These are phyloP conservation scores for Laburnicola sp. DNA, from an alignment of 2,329 filamentous ascomycete genomes.

Conservation along the genomic window DNA sequence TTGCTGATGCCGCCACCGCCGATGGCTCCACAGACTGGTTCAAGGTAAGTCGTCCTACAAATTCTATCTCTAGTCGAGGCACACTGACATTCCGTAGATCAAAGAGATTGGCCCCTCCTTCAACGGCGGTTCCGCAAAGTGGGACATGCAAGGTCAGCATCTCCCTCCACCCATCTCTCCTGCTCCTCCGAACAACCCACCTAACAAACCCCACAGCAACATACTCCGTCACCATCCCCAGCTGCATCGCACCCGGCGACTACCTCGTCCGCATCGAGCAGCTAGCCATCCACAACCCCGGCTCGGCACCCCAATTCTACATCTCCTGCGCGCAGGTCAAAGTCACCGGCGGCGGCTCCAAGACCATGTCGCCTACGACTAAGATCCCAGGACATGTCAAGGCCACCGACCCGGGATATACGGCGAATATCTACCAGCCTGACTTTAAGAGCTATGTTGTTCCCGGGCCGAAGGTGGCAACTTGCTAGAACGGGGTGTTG, in stretches of 20 bases:
- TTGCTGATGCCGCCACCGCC: conserved; percentile 33
- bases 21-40: conserved; percentile 46
- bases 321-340: conserved; percentile 53
- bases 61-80: neutral
- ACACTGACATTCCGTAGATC: conserved; percentile 25
- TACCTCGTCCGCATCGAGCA: conserved; percentile 56
- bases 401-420: conserved; percentile 41
- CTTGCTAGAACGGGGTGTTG: conserved; percentile 31
- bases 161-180: neutral
- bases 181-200: neutral
- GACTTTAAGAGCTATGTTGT: conserved; percentile 43
- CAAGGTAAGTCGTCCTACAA: conserved; percentile 12
- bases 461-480: conserved; percentile 42
- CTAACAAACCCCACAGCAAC: conserved; percentile 27
- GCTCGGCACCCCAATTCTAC: conserved; percentile 36
- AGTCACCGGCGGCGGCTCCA: conserved; percentile 46
- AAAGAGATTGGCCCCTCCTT: conserved; percentile 46
- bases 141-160: conserved; percentile 39
- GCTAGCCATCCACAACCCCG: conserved; percentile 52
- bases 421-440: conserved; percentile 44
- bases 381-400: conserved; percentile 45
- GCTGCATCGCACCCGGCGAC: conserved; percentile 48
- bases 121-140: conserved; percentile 35
- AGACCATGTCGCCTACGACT: conserved; percentile 25
- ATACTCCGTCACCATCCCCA: conserved; percentile 47